phyloP scores from a whole-genome alignment of 2,329 filamentous ascomycete species.

The Aspergillus pseudonomiae region DNA sequence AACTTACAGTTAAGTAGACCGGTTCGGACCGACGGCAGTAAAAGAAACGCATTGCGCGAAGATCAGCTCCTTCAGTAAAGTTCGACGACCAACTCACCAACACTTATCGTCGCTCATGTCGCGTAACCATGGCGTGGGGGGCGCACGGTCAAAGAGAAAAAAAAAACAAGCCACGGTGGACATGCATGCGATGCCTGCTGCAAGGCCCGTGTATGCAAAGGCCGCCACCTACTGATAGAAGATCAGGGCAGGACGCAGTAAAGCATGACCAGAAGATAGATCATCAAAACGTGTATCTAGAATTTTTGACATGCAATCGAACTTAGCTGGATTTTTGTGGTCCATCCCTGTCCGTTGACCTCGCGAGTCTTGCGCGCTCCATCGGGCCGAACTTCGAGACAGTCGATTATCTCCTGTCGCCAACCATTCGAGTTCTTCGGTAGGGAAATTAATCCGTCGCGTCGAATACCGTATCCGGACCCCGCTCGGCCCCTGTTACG shows the following conservation, averaged over 20 bases:
- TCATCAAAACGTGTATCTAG: slow-evolving; percentile 32
- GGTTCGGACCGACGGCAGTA: not conserved
- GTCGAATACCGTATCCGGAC: slow-evolving; percentile 39
- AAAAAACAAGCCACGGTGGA: not conserved
- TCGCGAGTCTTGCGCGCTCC: slow-evolving; percentile 4
- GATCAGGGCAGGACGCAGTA: slow-evolving; percentile 36
- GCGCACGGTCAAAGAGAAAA: not conserved
- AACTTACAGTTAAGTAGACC: slow-evolving; percentile 14
- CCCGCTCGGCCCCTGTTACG: slow-evolving; percentile 37
- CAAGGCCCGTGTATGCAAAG: slow-evolving; percentile 13
- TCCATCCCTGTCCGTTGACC: slow-evolving; percentile 17
- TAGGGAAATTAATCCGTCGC: slow-evolving; percentile 29
- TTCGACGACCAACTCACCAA: slow-evolving; percentile 32
- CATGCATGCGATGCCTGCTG: slow-evolving; percentile 9
- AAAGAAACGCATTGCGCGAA: slow-evolving; percentile 4
- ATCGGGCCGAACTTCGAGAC: slow-evolving; percentile 1
- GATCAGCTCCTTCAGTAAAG: slow-evolving; percentile 14
- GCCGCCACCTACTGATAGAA: slow-evolving; percentile 37
- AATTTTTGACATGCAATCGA: slow-evolving; percentile 36
- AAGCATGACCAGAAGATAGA: slow-evolving; percentile 21
- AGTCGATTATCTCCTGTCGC: not conserved
- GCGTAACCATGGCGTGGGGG: not conserved
- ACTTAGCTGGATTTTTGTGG: slow-evolving; percentile 41
- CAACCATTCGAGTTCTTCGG: slow-evolving; percentile 10
- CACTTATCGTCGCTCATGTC: slow-evolving; percentile 13